Evolutionary conservation across 495 filamentous ascomycete species (phyloP).

Genomic region (Xylaria intraflava): DNA sequence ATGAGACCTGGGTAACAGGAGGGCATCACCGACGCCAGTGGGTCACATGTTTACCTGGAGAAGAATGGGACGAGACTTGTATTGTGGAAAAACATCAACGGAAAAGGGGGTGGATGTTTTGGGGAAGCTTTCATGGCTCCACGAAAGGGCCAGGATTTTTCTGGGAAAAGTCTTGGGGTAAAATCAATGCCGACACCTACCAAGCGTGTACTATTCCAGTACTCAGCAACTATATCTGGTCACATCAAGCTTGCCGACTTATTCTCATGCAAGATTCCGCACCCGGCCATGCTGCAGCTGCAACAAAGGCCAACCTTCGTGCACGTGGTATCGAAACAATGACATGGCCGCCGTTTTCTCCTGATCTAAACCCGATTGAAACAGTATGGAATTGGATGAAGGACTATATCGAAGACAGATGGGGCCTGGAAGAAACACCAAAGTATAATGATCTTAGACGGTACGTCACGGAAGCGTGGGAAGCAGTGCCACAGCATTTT

Average conservation of each 20-base stretch:
- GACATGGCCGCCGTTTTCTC: not conserved
- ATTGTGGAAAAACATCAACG: not conserved
- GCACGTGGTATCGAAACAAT: not conserved
- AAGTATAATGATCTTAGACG: constrained; percentile 25
- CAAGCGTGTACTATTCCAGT: not conserved
- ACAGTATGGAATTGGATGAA: not conserved
- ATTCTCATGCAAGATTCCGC: not conserved
- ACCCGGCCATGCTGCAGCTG: not conserved
- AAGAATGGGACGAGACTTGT: not conserved
- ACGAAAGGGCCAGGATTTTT: not conserved
- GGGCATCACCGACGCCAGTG: not conserved
- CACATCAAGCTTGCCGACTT: not conserved
- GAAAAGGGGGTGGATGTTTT: not conserved
- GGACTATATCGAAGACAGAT: constrained; percentile 15
- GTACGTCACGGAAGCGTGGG: not conserved
- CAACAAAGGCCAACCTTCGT: not conserved
- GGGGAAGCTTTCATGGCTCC: not conserved
- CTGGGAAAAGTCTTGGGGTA: not conserved
- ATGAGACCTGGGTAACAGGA: not conserved
- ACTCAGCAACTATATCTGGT: not conserved
- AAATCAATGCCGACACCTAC: not conserved
- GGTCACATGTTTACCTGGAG: not conserved
- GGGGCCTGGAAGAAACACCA: constrained; percentile 8
- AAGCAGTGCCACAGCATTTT: constrained; percentile 7
- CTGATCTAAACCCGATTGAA: not conserved